phyloP scores from a whole-genome alignment of 805 yeast genomes.

The Metschnikowia borealis region DNA sequence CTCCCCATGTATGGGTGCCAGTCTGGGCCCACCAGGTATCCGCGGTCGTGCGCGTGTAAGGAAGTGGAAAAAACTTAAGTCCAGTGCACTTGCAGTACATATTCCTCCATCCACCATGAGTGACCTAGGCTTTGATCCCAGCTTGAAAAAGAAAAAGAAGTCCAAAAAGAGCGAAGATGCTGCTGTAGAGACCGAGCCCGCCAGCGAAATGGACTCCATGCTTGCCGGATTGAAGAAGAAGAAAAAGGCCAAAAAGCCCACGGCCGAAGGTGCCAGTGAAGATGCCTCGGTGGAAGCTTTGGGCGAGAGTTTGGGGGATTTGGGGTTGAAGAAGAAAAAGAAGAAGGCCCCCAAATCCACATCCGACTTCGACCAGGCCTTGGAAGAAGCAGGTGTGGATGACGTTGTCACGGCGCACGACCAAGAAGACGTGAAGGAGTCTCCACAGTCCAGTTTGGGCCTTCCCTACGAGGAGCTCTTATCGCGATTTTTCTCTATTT shows the following conservation, averaged over 20 bases:
- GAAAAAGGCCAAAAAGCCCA: conserved; percentile 12
- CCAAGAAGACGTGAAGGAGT: conserved; percentile 18
- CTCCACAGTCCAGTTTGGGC: conserved; percentile 43
- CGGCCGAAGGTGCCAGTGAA: conserved; percentile 21
- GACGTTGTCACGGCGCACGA: conserved; percentile 33
- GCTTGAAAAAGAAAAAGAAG: conserved; percentile 81
- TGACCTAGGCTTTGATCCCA: conserved; percentile 69
- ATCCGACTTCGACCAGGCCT: conserved; percentile 81
- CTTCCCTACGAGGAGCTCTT: conserved; percentile 74
- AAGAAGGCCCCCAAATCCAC: conserved; percentile 56
- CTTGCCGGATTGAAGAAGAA: conserved; percentile 65
- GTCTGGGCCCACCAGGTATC: too few relatives aligned
- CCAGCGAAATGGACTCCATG: conserved; percentile 47
- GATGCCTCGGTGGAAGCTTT: conserved; percentile 28
- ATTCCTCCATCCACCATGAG: conserved; percentile 26
- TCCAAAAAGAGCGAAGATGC: conserved; percentile 49
- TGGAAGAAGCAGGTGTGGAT: conserved; percentile 85
- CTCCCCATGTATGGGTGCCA: too few relatives aligned
- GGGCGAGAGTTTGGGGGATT: conserved; percentile 35
- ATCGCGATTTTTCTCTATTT: conserved; percentile 77
- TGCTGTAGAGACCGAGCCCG: conserved; percentile 14
- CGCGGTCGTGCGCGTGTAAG: conserved; percentile 9
- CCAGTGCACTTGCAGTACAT: neutral
- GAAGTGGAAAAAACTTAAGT: neutral
- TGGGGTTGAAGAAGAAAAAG: conserved; percentile 69